Conservation (phyloP, 495 filamentous ascomycete species). For the Aspergillus campestris region DNA sequence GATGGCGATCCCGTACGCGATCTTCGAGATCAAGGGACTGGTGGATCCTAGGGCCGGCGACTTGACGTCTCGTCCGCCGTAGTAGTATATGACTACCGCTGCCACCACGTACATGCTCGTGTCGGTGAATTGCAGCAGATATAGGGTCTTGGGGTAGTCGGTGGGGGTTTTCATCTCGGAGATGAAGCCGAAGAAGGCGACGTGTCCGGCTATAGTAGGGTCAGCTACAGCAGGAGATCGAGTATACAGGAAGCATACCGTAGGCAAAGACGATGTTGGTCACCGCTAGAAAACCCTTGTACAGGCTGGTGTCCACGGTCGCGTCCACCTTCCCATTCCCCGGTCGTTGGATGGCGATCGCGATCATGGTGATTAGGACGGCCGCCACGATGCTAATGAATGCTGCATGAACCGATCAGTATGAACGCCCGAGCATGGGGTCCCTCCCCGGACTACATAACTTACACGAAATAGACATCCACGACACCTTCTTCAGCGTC, state of each 20-base stretch:
- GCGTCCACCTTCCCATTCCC: slow-evolving; percentile 6
- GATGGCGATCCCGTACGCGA: slow-evolving; percentile 56
- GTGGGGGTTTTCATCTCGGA: slow-evolving; percentile 55
- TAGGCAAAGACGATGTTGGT: slow-evolving; percentile 24
- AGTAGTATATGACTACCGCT: slow-evolving; percentile 45
- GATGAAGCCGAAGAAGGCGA: slow-evolving; percentile 60
- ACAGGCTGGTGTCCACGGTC: slow-evolving; percentile 8
- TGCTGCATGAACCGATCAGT: slow-evolving; percentile 2
- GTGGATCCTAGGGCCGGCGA: slow-evolving; percentile 59
- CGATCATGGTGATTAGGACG: slow-evolving; percentile 61
- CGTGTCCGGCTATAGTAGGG: slow-evolving; percentile 41
- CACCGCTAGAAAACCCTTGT: slow-evolving; percentile 11
- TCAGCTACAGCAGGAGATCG: no score
- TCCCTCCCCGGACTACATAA: no score
- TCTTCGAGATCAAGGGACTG: slow-evolving; percentile 45
- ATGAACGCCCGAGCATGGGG: no score
- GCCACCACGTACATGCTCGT: slow-evolving; percentile 45
- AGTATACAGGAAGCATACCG: slow-evolving; percentile 7
- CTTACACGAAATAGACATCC: slow-evolving; percentile 31
- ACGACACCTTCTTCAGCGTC: slow-evolving; percentile 46
- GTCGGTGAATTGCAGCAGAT: slow-evolving; percentile 45
- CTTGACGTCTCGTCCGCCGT: slow-evolving; percentile 48
- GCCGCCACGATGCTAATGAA: slow-evolving; percentile 56
- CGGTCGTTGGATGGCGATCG: slow-evolving; percentile 35
- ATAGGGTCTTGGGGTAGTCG: slow-evolving; percentile 50